Evolutionary conservation across 225 moss, liverwort and hornwort genomes (phyloP).

Genomic region (Physcomitrium patens): DNA sequence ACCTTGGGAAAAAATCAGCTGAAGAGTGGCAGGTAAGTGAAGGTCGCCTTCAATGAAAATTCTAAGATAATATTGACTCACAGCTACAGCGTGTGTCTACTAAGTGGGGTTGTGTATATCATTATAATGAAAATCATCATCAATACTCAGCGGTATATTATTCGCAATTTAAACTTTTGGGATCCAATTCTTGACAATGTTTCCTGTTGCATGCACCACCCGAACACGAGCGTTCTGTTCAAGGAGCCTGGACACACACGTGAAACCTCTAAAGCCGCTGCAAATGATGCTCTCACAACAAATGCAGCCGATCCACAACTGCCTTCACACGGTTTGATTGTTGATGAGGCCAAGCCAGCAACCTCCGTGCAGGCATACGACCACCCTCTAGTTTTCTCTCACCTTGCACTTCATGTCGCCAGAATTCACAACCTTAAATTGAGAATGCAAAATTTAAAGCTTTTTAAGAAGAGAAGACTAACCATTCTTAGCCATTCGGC

Average conservation of each 20-base stretch:
- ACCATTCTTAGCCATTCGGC: background rate
- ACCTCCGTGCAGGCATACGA: constrained; percentile 67
- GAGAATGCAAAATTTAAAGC: background rate
- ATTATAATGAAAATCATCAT: constrained; percentile 3
- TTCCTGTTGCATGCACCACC: constrained; percentile 70
- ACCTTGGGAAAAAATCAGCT: constrained; percentile 74
- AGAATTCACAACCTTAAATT: background rate
- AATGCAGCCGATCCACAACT: constrained; percentile 36
- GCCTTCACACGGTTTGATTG: constrained; percentile 67
- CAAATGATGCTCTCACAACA: constrained; percentile 22
- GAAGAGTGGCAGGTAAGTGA: constrained; percentile 77
- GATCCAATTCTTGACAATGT: constrained; percentile 6
- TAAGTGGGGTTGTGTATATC: background rate
- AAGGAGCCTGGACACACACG: constrained; percentile 82
- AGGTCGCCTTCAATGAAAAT: background rate
- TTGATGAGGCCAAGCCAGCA: constrained; percentile 75
- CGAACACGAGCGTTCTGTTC: constrained; percentile 81
- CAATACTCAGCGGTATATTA: background rate
- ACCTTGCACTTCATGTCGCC: constrained; percentile 12
- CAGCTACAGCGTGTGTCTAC: background rate
- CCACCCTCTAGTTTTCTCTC: background rate
- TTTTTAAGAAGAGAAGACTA: background rate
- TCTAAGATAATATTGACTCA: background rate
- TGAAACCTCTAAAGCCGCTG: constrained; percentile 38
- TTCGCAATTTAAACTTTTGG: background rate